Base-by-base conservation (phyloP, 2,329 filamentous ascomycete species). In the Cordyceps cateniannulata region DNA sequence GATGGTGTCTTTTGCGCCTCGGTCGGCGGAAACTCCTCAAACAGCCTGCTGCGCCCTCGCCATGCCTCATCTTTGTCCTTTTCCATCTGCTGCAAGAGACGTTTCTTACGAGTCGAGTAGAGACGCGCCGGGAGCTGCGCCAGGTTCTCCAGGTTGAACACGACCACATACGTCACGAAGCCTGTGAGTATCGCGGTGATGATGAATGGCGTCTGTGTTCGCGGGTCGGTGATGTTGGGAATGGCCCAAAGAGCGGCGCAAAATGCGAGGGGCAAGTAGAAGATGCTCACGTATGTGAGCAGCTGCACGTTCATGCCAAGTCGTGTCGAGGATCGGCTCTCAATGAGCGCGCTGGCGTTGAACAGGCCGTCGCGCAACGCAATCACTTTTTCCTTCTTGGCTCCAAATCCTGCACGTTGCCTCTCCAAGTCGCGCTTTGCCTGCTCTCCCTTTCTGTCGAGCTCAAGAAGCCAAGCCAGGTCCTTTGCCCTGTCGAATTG, bases 241-340 rank as follows among this genome's bases (percentile, higher is more conserved):
- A 50, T 32, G 5, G 48, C 48, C 64, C 64, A 65, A 1, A 63
- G 53, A 0, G 63, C 62, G 5, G 62, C 65, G 60, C 69, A 71
- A 57, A 75, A 75, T 12, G 71, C 67, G 5, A 76, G 62, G 0
- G 73, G 73, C 0, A 76, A 66, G 58, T 71, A 76, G 54, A 76
- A 75, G n/a, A 76, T 73, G 57, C 71, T 75, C 22, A 76, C 72
- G 35, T 72, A 71, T 18, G 74, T 75, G 48, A 76, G 67, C 0
- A 76, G 66, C 38, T 71, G 70, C 12, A 76, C 69, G 38, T 76
- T 75, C 45, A 75, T 66, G 0, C 70, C 69, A 0, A 74, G 63
- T 25, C 64, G 64, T 1, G 68, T 72, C 3, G 55, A 25, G 3
- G 32, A 51, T 4, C 20, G 29, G 29, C 49, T 51, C n/a, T 24